A percentile compares a stretch with the other conserved stretches of the same genome.
Conservation (phyloP, 2,329 filamentous ascomycete genomes). For the Tympanopsis confertula region DNA sequence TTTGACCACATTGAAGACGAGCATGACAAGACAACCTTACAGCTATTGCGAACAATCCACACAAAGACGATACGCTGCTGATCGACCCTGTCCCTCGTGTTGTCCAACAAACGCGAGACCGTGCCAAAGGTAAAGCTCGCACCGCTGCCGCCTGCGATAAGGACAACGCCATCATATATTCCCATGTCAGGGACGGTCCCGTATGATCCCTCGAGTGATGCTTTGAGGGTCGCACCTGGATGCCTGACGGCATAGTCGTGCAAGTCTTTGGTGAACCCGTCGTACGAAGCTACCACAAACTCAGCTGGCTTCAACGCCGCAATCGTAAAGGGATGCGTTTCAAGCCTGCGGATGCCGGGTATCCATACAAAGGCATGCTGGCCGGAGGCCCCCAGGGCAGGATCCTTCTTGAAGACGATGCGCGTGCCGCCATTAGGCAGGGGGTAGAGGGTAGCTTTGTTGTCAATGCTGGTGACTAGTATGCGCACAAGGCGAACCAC, state of each 20-base stretch:
- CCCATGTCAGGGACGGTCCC: conserved; percentile 39
- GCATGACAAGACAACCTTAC: conserved; percentile 9
- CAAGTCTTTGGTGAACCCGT: conserved; percentile 46
- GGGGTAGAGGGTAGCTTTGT: conserved; percentile 37
- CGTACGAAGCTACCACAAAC: conserved; percentile 44
- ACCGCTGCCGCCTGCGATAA: conserved; percentile 49
- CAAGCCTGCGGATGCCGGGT: conserved; percentile 38
- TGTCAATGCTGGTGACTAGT: conserved; percentile 31
- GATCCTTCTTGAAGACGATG: conserved; percentile 37
- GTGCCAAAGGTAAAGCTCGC: conserved; percentile 45
- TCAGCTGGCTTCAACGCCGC: conserved; percentile 33
- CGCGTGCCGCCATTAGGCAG: conserved; percentile 41
- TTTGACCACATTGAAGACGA: too few species aligned
- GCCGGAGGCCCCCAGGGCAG: conserved; percentile 31
- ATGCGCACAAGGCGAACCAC: conserved; percentile 32
- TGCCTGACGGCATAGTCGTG: conserved; percentile 36
- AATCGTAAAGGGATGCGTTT: conserved; percentile 56
- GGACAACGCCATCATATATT: conserved; percentile 40
- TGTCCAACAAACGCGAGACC: conserved; percentile 29
- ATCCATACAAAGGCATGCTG: conserved; percentile 57
- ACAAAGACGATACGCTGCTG: conserved; percentile 30
- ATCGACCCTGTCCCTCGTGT: conserved; percentile 21
- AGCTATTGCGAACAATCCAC: conserved; percentile 21
- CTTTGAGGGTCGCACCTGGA: conserved; percentile 33
- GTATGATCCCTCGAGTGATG: conserved; percentile 47